Evolutionary conservation across 768 basidiomycete genomes (phyloP).

Genomic region (Nevesoporus exiguus): DNA sequence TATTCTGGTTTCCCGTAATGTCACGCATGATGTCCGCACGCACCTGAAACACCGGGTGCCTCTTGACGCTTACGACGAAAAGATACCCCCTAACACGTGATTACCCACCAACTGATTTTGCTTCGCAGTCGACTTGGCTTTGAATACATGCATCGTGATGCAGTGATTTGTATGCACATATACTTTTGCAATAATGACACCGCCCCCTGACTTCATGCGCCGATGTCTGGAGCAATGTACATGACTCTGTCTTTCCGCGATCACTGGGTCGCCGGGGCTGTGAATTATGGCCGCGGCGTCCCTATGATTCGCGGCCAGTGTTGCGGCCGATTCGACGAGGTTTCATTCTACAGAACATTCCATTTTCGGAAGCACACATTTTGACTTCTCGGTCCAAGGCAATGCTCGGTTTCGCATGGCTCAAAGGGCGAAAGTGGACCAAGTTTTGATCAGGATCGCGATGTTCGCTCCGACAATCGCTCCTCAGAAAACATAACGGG

Average conservation of each 20-base stretch:
- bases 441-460: slow-evolving; percentile 10
- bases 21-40: slow-evolving; percentile 21
- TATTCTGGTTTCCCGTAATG: slow-evolving; percentile 21
- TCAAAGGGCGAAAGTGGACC: neutral
- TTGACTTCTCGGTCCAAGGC: slow-evolving; percentile 10
- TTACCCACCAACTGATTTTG: slow-evolving; percentile 25
- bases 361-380: slow-evolving; percentile 20
- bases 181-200: slow-evolving; percentile 14
- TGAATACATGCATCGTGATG: slow-evolving; percentile 16
- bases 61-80: slow-evolving; percentile 17
- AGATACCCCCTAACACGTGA: slow-evolving; percentile 34
- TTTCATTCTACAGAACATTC: slow-evolving; percentile 27
- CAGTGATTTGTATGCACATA: slow-evolving; percentile 31
- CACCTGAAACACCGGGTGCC: slow-evolving; percentile 12
- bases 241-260: slow-evolving; percentile 3
- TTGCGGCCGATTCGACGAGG: slow-evolving; percentile 8
- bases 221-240: slow-evolving; percentile 16
- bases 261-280: slow-evolving; percentile 10
- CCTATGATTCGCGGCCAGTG: slow-evolving; percentile 15
- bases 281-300: slow-evolving; percentile 14
- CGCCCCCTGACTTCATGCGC: slow-evolving; percentile 2
- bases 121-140: slow-evolving; percentile 13
- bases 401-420: slow-evolving; percentile 16
- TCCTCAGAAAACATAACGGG: slow-evolving; percentile 9
- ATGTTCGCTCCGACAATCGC: slow-evolving; percentile 8